Base-by-base conservation (phyloP, 2,329 filamentous ascomycete genomes). In the Pseudocercospora fuligena region DNA sequence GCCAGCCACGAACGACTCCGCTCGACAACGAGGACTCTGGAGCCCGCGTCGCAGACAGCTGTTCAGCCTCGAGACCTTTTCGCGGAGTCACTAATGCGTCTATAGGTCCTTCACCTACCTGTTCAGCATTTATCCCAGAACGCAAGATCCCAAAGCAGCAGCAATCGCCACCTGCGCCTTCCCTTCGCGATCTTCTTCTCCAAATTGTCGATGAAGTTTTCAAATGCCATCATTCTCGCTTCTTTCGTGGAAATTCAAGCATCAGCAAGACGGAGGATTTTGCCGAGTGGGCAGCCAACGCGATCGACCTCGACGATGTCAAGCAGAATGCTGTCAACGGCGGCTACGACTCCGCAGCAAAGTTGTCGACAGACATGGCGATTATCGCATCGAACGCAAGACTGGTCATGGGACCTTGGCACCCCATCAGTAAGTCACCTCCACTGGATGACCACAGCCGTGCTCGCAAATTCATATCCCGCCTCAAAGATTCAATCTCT, bases 71-170 rank as follows among this genome's bases (percentile, higher is more conserved):
- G 6, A 31, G 29, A 2, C 11, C 36, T 9, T 40, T 40, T n/a
- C 36, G 36, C 5, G 36, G 14, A 40, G 14, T 40, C 14, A 19
- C 40, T 43, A 8, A 43, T 16, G 40, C 40, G 5, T 6, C 3
- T 6, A 43, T 9, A 43, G 40, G 40, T 19, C 83, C 84, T 3
- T 70, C 81, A 8, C 78, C 79, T 9, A 78, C 74, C 8, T 86
- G 84, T 70, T 85, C 84, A 0, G 73, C 78, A 1, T 86, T 86
- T 70, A 82, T 86, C 27, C 73, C 80, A 25, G 72, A 75, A 33
- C 76, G 78, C 31, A 66, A 77, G 1, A 73, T 78, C 6, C 47
- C 40, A 11, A 27, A 46, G 19, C 33, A 49, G 7, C 33, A 19
- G n/a, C 23, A 14, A 31, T 16, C 27, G 7, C 5, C 51, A 16